Percentiles rank a stretch among this genome's conserved stretches.
These are phyloP conservation scores for Mycosarcoma maydis DNA, from an alignment of 1,284 basidiomycete species.

Conservation along the genomic window DNA sequence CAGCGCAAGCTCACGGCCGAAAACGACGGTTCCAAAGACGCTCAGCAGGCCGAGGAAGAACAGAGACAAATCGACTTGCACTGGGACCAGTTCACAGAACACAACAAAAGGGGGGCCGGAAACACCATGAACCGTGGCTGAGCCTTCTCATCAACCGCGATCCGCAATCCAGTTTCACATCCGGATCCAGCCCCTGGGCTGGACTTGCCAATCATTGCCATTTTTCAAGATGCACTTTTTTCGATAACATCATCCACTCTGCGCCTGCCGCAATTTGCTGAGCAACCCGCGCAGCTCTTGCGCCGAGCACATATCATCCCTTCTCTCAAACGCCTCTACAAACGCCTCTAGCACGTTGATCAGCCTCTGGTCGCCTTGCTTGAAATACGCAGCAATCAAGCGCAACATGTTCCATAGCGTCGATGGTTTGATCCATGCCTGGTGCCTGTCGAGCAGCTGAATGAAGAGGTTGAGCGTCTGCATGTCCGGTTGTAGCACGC, in stretches of 20 bases:
- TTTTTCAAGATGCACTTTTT: neutral
- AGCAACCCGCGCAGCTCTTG: slow-evolving; percentile 5
- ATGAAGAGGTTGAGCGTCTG: slow-evolving; percentile 20
- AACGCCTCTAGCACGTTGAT: slow-evolving; percentile 22
- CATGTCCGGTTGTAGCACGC: slow-evolving; percentile 5
- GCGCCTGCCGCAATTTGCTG: neutral
- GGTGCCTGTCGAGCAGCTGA: slow-evolving; percentile 15
- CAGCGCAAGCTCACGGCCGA: slow-evolving; percentile 69
- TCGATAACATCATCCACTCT: neutral
- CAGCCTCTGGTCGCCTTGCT: slow-evolving; percentile 1
- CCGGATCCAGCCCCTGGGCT: too few species aligned
- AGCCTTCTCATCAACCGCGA: too few species aligned
- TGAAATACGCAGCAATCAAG: slow-evolving; percentile 15
- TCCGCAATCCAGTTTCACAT: too few species aligned
- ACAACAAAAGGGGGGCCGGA: slow-evolving; percentile 76
- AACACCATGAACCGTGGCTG: slow-evolving; percentile 92
- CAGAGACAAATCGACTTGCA: slow-evolving; percentile 52
- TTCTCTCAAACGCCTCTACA: slow-evolving; percentile 13
- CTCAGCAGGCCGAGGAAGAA: slow-evolving; percentile 76
- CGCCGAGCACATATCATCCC: slow-evolving; percentile 11
- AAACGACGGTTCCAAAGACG: slow-evolving; percentile 79
- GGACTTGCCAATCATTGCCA: too few species aligned
- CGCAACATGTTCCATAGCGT: slow-evolving; percentile 36
- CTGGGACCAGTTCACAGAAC: slow-evolving; percentile 58
- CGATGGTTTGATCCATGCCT: slow-evolving; percentile 16